These are phyloP conservation scores for Tetrahymena elliotti DNA, from an alignment of 73 alveolate species.

Conservation along the genomic window DNA sequence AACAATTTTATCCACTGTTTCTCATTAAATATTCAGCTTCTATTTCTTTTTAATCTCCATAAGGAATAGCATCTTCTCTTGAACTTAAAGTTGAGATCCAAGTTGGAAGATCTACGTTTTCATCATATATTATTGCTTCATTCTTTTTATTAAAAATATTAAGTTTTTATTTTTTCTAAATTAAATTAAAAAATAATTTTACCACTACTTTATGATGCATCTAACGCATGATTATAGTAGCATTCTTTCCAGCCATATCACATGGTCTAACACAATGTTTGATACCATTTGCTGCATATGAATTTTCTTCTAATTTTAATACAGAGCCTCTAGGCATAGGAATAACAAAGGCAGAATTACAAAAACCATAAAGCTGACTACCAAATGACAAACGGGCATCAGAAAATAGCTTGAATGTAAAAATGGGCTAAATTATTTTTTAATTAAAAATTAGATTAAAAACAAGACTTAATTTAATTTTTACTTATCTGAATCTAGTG, in stretches of 20 bases:
- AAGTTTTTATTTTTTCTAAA: neutral
- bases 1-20: neutral
- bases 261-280: constrained; percentile 88
- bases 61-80: constrained; percentile 54
- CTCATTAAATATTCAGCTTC: constrained; percentile 54
- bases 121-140: constrained; percentile 65
- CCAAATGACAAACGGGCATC: constrained; percentile 79
- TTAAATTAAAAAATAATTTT: neutral
- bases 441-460: neutral
- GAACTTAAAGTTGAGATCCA: constrained; percentile 60
- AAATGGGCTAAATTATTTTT: constrained; percentile 47
- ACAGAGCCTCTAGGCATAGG: constrained; percentile 73
- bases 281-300: constrained; percentile 81
- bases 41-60: constrained; percentile 55
- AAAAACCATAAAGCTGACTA: constrained; percentile 70
- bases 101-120: constrained; percentile 62
- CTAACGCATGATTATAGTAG: constrained; percentile 68
- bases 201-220: constrained; percentile 54
- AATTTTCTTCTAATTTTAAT: constrained; percentile 61
- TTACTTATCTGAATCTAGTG: constrained; percentile 59
- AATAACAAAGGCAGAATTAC: constrained; percentile 61
- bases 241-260: constrained; percentile 82
- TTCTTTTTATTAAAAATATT: neutral
- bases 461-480: neutral
- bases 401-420: constrained; percentile 60